Percentiles rank a stretch among this genome's conserved stretches.
Conservation (phyloP, 176 grass and related monocot genomes). For the Urochloa ruziziensis region DNA sequence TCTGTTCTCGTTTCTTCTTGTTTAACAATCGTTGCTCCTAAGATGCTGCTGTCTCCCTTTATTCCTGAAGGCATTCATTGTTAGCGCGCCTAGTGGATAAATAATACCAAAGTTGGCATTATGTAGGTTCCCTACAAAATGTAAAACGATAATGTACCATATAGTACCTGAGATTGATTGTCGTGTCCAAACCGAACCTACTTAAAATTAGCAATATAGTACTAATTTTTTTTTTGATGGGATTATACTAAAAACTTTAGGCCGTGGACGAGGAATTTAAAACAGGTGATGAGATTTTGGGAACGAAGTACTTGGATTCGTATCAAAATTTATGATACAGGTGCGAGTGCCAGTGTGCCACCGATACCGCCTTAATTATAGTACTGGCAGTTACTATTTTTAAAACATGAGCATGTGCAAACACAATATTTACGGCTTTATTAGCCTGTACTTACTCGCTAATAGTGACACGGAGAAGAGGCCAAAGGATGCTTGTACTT, state of each 20-base stretch:
- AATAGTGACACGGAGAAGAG: background rate
- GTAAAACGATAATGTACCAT: background rate
- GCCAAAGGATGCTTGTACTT: background rate
- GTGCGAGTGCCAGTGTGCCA: no score
- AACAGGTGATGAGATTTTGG: background rate
- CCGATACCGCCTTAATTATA: background rate
- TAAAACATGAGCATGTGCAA: background rate
- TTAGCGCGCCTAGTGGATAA: background rate
- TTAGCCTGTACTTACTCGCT: background rate
- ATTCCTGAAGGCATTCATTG: background rate
- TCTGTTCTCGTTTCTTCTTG: background rate
- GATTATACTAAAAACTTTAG: background rate
- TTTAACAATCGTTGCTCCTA: background rate
- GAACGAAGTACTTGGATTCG: background rate
- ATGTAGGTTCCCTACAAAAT: background rate
- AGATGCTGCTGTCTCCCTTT: background rate
- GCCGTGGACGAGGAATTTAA: background rate
- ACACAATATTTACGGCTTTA: background rate
- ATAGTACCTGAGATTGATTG: background rate
- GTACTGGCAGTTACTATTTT: background rate
- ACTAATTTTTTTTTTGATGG: no score
- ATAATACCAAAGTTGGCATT: background rate
- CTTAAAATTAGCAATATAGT: background rate
- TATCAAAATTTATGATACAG: background rate
- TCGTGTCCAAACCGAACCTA: background rate